Conservation (phyloP, 768 basidiomycete genomes). For the Pisolithus marmoratus region DNA sequence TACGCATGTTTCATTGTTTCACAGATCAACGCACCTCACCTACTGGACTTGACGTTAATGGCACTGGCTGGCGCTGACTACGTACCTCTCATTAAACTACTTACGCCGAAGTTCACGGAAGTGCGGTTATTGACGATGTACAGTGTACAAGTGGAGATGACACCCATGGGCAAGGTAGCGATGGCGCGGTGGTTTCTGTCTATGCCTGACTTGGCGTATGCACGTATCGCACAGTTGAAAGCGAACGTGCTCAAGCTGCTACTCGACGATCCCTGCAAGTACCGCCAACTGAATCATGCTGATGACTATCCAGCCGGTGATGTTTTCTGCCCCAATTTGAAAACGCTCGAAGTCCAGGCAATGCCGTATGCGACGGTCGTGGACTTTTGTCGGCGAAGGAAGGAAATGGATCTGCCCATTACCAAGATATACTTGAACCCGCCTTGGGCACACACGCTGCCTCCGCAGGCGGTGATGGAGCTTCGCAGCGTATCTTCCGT, state of each 20-base stretch:
- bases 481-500: conserved; percentile 24
- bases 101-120: conserved; percentile 47
- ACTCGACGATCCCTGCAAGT: conserved; percentile 32
- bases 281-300: conserved; percentile 9
- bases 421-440: conserved; percentile 43
- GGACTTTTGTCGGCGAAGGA: conserved; percentile 33
- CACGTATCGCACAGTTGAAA: conserved; percentile 43
- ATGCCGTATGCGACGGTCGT: conserved; percentile 28
- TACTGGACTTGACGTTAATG: conserved; percentile 55
- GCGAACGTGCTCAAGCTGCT: conserved; percentile 43
- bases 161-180: conserved; percentile 16
- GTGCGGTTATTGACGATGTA: conserved; percentile 52
- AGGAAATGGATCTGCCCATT: conserved; percentile 38
- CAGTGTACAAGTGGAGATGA: conserved; percentile 33
- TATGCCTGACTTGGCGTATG: conserved; percentile 49
- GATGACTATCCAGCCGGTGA: conserved; percentile 3
- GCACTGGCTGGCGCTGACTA: conserved; percentile 49
- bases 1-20: conserved; percentile 45
- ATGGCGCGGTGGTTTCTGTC: conserved; percentile 51
- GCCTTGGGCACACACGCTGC: conserved; percentile 21
- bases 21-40: conserved; percentile 50
- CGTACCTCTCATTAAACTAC: conserved; percentile 36
- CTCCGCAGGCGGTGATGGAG: conserved; percentile 16
- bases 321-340: conserved; percentile 40
- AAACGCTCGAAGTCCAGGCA: conserved; percentile 42